A percentile compares a stretch with the other conserved stretches of the same genome.
phyloP scores from a whole-genome alignment of 495 filamentous ascomycete genomes.

The Aspergillus egyptiacus region DNA sequence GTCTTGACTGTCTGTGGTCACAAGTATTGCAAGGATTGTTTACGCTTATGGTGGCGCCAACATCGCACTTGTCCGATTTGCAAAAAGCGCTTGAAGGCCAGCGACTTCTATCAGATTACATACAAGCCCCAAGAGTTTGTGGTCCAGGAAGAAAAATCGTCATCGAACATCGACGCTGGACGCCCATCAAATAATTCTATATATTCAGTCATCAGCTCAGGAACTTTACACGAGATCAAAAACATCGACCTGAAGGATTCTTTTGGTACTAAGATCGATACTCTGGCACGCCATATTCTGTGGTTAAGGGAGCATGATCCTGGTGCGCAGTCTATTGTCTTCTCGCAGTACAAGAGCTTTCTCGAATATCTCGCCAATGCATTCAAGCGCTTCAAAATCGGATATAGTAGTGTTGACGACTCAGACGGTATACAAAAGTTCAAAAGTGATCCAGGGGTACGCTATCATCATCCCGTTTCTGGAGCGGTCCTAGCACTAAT shows the following conservation, averaged over 20 bases:
- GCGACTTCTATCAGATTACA: conserved; percentile 74
- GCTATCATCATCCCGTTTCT: conserved; percentile 8
- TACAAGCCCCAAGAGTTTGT: conserved; percentile 69
- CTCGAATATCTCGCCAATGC: conserved; percentile 65
- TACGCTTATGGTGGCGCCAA: conserved; percentile 64
- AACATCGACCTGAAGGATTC: conserved; percentile 68
- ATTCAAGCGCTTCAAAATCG: conserved; percentile 62
- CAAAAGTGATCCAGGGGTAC: conserved; percentile 60
- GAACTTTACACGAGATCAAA: conserved; percentile 72
- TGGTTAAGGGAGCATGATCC: conserved; percentile 83
- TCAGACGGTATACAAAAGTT: conserved; percentile 64
- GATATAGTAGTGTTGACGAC: conserved; percentile 58
- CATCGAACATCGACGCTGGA: conserved; percentile 24
- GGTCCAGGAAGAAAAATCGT: conserved; percentile 58
- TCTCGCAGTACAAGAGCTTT: conserved; percentile 82
- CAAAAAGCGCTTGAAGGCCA: conserved; percentile 54
- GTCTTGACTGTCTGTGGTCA: conserved; percentile 87
- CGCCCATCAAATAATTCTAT: conserved; percentile 47
- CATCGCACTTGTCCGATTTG: conserved; percentile 70
- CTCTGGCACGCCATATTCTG: conserved; percentile 68
- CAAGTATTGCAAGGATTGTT: conserved; percentile 81
- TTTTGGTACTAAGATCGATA: conserved; percentile 88
- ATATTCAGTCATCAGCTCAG: conserved; percentile 68
- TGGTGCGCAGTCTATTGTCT: conserved; percentile 82
- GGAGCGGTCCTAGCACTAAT: neutral